These are phyloP conservation scores for Ceriops decandra DNA, from an alignment of 345 rosid species.

Conservation along the genomic window DNA sequence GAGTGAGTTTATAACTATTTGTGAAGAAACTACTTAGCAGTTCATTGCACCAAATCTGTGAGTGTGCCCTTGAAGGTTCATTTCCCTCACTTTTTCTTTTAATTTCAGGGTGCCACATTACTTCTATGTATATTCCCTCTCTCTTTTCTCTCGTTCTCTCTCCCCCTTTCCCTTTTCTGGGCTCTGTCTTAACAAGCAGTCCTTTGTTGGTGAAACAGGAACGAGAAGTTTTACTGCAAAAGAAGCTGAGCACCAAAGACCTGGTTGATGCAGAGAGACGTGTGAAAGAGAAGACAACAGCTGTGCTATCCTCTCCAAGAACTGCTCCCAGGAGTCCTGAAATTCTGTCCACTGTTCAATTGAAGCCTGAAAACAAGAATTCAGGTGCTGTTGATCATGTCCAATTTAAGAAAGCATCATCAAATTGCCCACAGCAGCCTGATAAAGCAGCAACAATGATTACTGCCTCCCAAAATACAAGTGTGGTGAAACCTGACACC, in stretches of 20 bases:
- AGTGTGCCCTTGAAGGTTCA: background rate
- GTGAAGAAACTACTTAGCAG: background rate
- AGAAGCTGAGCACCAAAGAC: constrained; percentile 35
- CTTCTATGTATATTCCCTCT: background rate
- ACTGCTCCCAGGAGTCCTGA: constrained; percentile 37
- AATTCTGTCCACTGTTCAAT: constrained; percentile 29
- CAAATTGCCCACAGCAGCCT: constrained; percentile 40
- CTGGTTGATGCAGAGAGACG: constrained; percentile 48
- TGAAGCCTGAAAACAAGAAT: constrained; percentile 44
- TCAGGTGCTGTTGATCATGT: constrained; percentile 30
- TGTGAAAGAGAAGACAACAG: constrained; percentile 51
- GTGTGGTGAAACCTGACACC: constrained; percentile 39
- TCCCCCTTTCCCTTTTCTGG: background rate
- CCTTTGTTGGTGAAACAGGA: constrained; percentile 23
- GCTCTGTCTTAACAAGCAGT: constrained; percentile 4
- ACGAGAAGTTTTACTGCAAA: constrained; percentile 36
- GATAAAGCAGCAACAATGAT: constrained; percentile 35
- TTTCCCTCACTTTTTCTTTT: background rate
- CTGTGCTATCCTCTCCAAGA: constrained; percentile 50
- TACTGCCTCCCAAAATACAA: constrained; percentile 27
- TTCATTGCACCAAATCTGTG: background rate
- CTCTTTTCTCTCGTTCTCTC: background rate
- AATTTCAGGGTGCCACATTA: background rate
- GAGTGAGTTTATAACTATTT: background rate
- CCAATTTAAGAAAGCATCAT: constrained; percentile 37